Conservation (phyloP, 495 filamentous ascomycete genomes). For the Penicillium waksmanii region DNA sequence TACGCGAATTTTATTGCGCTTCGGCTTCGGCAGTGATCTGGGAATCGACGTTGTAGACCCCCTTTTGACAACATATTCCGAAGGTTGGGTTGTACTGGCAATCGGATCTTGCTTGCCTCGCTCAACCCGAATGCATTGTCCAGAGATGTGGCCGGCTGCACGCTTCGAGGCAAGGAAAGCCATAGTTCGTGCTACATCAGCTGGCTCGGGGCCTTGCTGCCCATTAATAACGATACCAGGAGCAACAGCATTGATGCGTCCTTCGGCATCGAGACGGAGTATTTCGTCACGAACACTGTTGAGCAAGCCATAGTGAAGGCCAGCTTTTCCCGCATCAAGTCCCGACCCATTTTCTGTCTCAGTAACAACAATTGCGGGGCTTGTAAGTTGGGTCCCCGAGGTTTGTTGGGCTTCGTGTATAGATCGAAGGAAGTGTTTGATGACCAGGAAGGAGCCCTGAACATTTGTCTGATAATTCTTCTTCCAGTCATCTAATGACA, state of each 20-base stretch:
- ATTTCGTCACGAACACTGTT: slow-evolving; percentile 59
- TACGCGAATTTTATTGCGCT: slow-evolving; percentile 51
- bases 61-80: slow-evolving; percentile 6
- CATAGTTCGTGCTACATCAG: slow-evolving; percentile 55
- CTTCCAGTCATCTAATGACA: slow-evolving; percentile 55
- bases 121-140: slow-evolving; percentile 55
- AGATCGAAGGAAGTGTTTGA: slow-evolving; percentile 58
- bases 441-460: slow-evolving; percentile 58
- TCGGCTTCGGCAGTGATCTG: slow-evolving; percentile 26
- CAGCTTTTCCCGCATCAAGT: slow-evolving; percentile 56
- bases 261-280: slow-evolving; percentile 51
- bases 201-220: slow-evolving; percentile 49
- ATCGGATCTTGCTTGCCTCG: slow-evolving; percentile 47
- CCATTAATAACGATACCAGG: slow-evolving; percentile 29
- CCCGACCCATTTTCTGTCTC: slow-evolving; percentile 54
- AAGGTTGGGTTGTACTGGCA: not conserved
- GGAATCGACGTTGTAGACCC: slow-evolving; percentile 26
- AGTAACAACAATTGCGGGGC: slow-evolving; percentile 58
- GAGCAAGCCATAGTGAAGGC: slow-evolving; percentile 58
- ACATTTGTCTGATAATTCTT: slow-evolving; percentile 53
- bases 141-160: slow-evolving; percentile 58
- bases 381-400: slow-evolving; percentile 42
- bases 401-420: slow-evolving; percentile 40
- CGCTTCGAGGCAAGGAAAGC: slow-evolving; percentile 57
- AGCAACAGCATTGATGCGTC: slow-evolving; percentile 59